These are phyloP conservation scores for Sporisorium exsertum DNA, from an alignment of 1,284 basidiomycete genomes.

Conservation along the genomic window DNA sequence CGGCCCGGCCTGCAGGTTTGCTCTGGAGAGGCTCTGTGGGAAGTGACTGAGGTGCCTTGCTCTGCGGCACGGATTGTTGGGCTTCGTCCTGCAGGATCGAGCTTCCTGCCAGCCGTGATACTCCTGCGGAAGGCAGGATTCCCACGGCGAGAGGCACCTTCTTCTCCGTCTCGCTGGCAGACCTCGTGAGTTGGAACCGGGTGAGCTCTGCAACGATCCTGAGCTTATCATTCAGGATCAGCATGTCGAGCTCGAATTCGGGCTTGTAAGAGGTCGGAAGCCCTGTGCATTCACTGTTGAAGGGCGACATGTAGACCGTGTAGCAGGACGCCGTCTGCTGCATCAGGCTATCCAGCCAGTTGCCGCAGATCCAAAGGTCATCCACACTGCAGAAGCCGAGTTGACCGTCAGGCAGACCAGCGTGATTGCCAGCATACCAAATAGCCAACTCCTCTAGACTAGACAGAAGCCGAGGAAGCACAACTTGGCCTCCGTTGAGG, in stretches of 20 bases:
- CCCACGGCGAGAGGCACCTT: not conserved
- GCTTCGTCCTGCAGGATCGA: not conserved
- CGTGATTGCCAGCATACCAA: conserved; percentile 12
- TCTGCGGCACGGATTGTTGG: not conserved
- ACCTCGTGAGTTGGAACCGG: conserved; percentile 4
- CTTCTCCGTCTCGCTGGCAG: not conserved
- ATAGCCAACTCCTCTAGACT: conserved; percentile 19
- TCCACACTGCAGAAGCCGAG: conserved; percentile 2
- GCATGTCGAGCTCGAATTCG: conserved; percentile 6
- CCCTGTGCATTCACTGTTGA: not conserved
- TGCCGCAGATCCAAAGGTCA: conserved; percentile 1
- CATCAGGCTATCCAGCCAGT: conserved; percentile 7
- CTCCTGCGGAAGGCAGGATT: not conserved
- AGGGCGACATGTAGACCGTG: conserved; percentile 13
- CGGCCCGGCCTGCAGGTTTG: conserved; percentile 4
- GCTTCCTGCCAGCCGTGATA: not conserved
- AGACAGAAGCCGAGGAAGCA: conserved; percentile 10
- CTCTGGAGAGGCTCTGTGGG: not conserved
- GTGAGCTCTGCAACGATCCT: conserved; percentile 19
- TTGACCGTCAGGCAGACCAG: not conserved
- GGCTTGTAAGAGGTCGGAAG: too few species aligned
- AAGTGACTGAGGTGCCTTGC: not conserved
- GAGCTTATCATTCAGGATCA: conserved; percentile 8
- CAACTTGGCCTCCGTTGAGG: not conserved
- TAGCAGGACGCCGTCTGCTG: not conserved